Evolutionary conservation across 345 rosid species (phyloP), one percentile per base, ranked within the genome.

Genomic region (Corymbia maculata): DNA sequence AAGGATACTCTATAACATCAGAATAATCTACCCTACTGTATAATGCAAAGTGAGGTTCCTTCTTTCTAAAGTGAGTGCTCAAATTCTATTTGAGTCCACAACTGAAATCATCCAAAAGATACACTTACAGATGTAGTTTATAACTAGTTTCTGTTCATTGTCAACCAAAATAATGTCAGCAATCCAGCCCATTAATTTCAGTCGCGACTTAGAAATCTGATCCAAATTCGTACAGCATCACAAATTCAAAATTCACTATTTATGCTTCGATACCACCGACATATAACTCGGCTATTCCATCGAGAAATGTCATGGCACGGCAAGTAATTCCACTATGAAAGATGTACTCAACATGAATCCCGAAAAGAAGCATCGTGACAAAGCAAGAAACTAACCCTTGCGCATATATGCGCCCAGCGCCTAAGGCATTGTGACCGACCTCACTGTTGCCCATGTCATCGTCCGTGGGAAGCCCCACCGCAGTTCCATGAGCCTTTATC

Each of bases 391-490:
- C 82, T 55, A 53, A 94, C 98, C 98, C 99, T 91, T 97, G 99
- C 86, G 98, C 99, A 88, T 61, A 96, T 66, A 98, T 98, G 79
- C 99, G 98, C 53, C 99, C 99, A 87, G 99, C 98, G 45, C 99
- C 98, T n/a, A 98, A 99, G 50, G 99, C 99, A 42, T 98, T 98
- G 87, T 98, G 99, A 87, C 99, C 99, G 47, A 97, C 99, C 91
- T 98, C 99, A 88, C 99, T 98, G 91, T 98, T 98, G 49, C 99
- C 99, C 99, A 97, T 97, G 91, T 98, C 99, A 91, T 98, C 99
- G 9, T 98, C 99, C 7, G 96, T 92, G 16, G 99, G 99, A 66
- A 98, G 96, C 55, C 99, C 99, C 30, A 97, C 99, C 1, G 99
- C 98, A 53, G 86, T 91, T 47, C 99, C 99, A 82, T 98, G 99